Evolutionary conservation across 257 asterid species (phyloP).

Genomic region (Gentiana dahurica): DNA sequence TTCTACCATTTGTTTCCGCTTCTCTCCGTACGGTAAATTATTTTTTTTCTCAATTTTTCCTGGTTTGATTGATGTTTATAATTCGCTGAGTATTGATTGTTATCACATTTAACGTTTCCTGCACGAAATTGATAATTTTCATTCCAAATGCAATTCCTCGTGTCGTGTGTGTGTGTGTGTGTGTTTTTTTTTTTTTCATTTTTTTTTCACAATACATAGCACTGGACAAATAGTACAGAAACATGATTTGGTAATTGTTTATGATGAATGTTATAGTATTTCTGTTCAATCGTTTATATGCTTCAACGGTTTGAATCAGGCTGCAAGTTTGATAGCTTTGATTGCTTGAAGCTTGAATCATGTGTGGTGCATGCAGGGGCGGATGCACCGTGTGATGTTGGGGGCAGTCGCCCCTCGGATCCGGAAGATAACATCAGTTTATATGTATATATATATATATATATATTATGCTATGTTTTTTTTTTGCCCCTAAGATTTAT

Average conservation of each 20-base stretch:
- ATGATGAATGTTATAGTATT: not conserved
- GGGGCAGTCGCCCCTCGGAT: no score
- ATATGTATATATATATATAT: no score
- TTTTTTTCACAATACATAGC: not conserved
- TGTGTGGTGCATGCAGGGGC: no score
- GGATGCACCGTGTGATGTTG: no score
- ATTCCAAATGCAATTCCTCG: not conserved
- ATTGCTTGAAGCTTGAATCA: not conserved
- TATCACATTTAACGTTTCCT: no score
- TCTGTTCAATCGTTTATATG: not conserved
- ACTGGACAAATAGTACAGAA: not conserved
- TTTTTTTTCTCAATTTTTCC: not conserved
- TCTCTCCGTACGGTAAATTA: slow-evolving; percentile 9
- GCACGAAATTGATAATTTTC: no score
- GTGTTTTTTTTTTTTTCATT: not conserved
- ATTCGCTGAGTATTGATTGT: no score
- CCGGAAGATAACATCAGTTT: no score
- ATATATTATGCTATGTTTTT: no score
- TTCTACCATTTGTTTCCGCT: slow-evolving; percentile 5
- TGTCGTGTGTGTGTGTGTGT: not conserved
- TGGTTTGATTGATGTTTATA: not conserved
- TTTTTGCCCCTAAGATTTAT: no score
- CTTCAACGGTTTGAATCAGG: not conserved
- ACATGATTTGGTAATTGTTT: not conserved
- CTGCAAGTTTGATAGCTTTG: not conserved